Percentiles rank a stretch among this genome's conserved stretches.
Conservation (phyloP, 768 basidiomycete genomes). For the Neoboletus magnificus region DNA sequence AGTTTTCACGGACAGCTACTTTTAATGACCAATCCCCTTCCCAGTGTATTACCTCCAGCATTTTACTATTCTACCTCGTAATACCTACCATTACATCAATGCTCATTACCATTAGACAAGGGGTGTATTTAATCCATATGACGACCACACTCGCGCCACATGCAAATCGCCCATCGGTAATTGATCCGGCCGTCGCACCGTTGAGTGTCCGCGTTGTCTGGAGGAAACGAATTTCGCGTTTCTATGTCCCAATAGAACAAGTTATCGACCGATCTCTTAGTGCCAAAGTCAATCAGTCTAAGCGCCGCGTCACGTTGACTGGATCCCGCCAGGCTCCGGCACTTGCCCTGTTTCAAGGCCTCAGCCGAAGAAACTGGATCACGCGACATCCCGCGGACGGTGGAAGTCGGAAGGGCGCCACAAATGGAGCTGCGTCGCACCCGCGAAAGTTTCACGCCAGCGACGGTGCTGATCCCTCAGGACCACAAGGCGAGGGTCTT, state of each 20-base stretch:
- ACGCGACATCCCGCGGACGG: slow-evolving; percentile 16
- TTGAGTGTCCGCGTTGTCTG: neutral
- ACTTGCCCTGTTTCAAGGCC: slow-evolving; percentile 24
- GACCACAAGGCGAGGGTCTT: neutral
- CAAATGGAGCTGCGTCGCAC: slow-evolving; percentile 9
- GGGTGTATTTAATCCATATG: slow-evolving; percentile 14
- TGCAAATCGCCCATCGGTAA: slow-evolving; percentile 9
- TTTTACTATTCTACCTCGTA: slow-evolving; percentile 20
- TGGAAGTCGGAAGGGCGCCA: slow-evolving; percentile 7
- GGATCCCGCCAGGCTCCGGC: slow-evolving; percentile 5
- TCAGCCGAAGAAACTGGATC: slow-evolving; percentile 6
- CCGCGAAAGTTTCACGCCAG: slow-evolving; percentile 24
- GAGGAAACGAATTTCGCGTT: slow-evolving; percentile 20
- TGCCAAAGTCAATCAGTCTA: slow-evolving; percentile 24
- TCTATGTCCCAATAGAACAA: slow-evolving; percentile 10
- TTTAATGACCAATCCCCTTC: slow-evolving; percentile 16
- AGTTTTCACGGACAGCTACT: slow-evolving; percentile 19
- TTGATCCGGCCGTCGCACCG: slow-evolving; percentile 16
- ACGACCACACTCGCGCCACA: slow-evolving; percentile 5
- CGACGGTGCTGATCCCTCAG: neutral
- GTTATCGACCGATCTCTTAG: slow-evolving; percentile 9
- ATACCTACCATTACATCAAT: slow-evolving; percentile 22
- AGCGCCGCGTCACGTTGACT: slow-evolving; percentile 20
- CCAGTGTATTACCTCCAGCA: slow-evolving; percentile 22
- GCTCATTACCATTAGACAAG: slow-evolving; percentile 16